Base-by-base conservation (phyloP, 2,329 filamentous ascomycete genomes). In the Metarhizium brunneum region DNA sequence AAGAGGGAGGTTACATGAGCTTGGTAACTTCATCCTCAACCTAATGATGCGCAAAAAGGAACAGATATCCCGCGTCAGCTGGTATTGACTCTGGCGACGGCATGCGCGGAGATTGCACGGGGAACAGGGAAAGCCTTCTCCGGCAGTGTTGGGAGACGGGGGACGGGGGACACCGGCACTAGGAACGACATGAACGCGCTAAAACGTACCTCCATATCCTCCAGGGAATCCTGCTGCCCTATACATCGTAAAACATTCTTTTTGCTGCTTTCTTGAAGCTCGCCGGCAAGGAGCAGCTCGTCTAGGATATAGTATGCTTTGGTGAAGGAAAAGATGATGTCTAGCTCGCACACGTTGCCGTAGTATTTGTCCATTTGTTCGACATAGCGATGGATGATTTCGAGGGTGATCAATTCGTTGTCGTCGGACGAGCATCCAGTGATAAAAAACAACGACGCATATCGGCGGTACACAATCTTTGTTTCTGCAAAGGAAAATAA, bases 321-420 rank as follows among this genome's bases (percentile, higher is more conserved):
- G 65, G 96, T 95, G 73, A 99, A 99, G 71, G 96, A 97, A 83
- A 99, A 99, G 72, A 99, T 99, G 74, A 97, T 96, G 72, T 97
- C 92, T 61, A 99, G 83, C 77, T 99, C 94, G 85, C 94, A 99
- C 58, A 99, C 94, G 72, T 99, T 99, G 73, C 94, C 94, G 73
- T 97, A 99, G 78, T 99, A 99, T 73, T 99, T 99, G 81, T 99
- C 94, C 94, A 99, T 99, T 76, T 99, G 94, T 74, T 99, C 94
- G 69, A 99, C 94, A 71, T 99, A 99, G 74, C 94, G 90, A 73
- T 99, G 94, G 66, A 99, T 95, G 69, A 99, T 91, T 73, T 99
- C 94, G 69, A 99, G 90, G 29, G 90, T 96, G 71, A 97, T 96
- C 68, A 99, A 79, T 71, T 99, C 94, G 74, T 99, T 99, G 74